phyloP scores from a whole-genome alignment of 805 yeast genomes.

The Lipomyces japonicus region DNA sequence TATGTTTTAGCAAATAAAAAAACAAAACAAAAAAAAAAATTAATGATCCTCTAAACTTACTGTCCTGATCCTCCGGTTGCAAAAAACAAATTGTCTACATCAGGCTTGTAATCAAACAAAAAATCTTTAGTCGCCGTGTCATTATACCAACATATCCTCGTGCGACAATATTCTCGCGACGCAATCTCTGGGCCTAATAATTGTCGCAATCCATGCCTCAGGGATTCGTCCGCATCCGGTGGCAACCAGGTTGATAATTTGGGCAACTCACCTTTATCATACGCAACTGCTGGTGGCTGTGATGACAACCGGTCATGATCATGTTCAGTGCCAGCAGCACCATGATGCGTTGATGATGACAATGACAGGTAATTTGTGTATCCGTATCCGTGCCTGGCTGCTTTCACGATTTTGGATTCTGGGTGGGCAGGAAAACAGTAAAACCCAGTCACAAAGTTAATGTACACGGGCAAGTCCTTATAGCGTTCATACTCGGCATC shows the following conservation, averaged over 20 bases:
- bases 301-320: slow-evolving; percentile 18
- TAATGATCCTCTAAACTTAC: slow-evolving; percentile 8
- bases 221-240: slow-evolving; percentile 20
- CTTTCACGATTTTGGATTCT: slow-evolving; percentile 20
- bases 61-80: slow-evolving; percentile 42
- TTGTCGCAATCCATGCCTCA: slow-evolving; percentile 10
- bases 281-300: slow-evolving; percentile 15
- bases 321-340: no score
- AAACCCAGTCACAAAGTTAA: slow-evolving; percentile 29
- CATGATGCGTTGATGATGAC: no score
- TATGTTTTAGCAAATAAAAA: not conserved
- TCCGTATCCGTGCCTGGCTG: slow-evolving; percentile 29
- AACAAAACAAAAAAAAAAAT: not conserved
- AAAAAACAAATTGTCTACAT: slow-evolving; percentile 32
- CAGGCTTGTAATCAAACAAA: slow-evolving; percentile 35
- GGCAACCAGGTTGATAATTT: slow-evolving; percentile 9
- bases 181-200: slow-evolving; percentile 20
- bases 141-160: slow-evolving; percentile 44
- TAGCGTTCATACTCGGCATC: slow-evolving; percentile 21
- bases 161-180: slow-evolving; percentile 25
- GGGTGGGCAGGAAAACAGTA: slow-evolving; percentile 31
- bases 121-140: slow-evolving; percentile 39
- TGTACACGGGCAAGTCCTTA: slow-evolving; percentile 26
- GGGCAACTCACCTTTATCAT: slow-evolving; percentile 16
- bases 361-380: slow-evolving; percentile 23